phyloP scores from a whole-genome alignment of 768 basidiomycete species.

The Naganishia onofrii region DNA sequence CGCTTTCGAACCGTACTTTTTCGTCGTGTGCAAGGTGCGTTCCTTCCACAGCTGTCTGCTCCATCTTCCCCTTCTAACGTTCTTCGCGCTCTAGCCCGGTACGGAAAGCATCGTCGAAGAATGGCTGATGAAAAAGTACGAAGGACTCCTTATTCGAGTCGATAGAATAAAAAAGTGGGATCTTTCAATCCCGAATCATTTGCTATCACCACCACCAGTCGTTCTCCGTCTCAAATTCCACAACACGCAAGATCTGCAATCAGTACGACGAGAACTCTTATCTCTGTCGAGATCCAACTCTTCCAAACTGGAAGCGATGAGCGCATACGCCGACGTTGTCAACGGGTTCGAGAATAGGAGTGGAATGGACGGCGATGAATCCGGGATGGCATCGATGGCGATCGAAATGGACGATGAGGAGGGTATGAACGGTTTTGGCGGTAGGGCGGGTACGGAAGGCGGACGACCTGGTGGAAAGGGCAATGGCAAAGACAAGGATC shows the following conservation, averaged over 20 bases:
- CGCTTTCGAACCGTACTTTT: constrained; percentile 91
- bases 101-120: constrained; percentile 89
- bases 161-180: constrained; percentile 85
- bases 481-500: constrained; percentile 64
- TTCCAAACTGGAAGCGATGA: constrained; percentile 88
- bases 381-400: constrained; percentile 53
- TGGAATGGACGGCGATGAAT: constrained; percentile 58
- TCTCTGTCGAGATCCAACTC: constrained; percentile 86
- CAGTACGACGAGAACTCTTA: constrained; percentile 79
- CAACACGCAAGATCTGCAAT: constrained; percentile 86
- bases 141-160: constrained; percentile 77
- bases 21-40: constrained; percentile 82
- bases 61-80: constrained; percentile 54
- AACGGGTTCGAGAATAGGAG: constrained; percentile 46
- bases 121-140: constrained; percentile 90
- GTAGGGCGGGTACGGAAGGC: constrained; percentile 53
- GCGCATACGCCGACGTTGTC: constrained; percentile 96
- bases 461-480: constrained; percentile 33
- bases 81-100: constrained; percentile 54
- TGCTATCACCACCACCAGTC: constrained; percentile 86
- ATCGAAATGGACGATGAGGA: constrained; percentile 56
- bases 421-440: constrained; percentile 21
- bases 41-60: background rate
- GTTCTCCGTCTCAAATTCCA: constrained; percentile 86
- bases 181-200: constrained; percentile 77